phyloP scores from a whole-genome alignment of 495 filamentous ascomycete species.

The Zalerion maritima region DNA sequence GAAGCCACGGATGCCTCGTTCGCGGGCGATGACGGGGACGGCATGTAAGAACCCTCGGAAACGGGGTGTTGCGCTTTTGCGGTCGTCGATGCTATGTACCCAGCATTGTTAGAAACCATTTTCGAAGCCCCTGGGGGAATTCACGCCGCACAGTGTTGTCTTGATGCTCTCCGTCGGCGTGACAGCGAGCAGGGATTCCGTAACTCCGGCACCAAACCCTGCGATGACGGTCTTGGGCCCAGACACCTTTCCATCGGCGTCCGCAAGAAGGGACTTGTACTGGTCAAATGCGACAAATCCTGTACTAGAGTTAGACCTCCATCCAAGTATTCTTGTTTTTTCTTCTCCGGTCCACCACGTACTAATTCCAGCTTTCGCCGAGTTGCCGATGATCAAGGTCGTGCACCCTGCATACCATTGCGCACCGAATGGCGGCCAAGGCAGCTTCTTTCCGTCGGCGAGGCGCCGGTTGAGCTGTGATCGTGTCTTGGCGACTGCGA shows the following conservation, averaged over 20 bases:
- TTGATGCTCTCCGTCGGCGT: conserved; percentile 98
- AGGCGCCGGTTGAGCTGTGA: conserved; percentile 84
- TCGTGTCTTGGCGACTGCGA: conserved; percentile 76
- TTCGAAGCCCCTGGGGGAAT: background rate
- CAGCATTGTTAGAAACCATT: no score
- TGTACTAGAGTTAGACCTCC: conserved; percentile 15
- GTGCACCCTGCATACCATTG: conserved; percentile 99
- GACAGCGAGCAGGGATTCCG: conserved; percentile 83
- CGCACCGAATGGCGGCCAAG: conserved; percentile 82
- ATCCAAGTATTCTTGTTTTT: conserved; percentile 1
- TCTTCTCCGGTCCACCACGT: conserved; percentile 15
- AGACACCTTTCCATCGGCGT: conserved; percentile 77
- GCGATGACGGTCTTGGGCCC: conserved; percentile 84
- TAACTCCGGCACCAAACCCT: conserved; percentile 88
- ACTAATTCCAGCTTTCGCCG: conserved; percentile 89
- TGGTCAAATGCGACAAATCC: conserved; percentile 93
- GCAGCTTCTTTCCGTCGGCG: conserved; percentile 68
- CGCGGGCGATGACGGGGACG: conserved; percentile 67
- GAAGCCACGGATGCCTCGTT: conserved; percentile 80
- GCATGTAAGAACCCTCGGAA: conserved; percentile 91
- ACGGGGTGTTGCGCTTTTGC: conserved; percentile 67
- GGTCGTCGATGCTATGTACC: conserved; percentile 87
- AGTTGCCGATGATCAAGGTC: conserved; percentile 92
- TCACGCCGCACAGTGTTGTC: conserved; percentile 63
- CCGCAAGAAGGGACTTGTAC: conserved; percentile 69